Conservation (phyloP, 768 basidiomycete species). For the Fomitopsis serialis region DNA sequence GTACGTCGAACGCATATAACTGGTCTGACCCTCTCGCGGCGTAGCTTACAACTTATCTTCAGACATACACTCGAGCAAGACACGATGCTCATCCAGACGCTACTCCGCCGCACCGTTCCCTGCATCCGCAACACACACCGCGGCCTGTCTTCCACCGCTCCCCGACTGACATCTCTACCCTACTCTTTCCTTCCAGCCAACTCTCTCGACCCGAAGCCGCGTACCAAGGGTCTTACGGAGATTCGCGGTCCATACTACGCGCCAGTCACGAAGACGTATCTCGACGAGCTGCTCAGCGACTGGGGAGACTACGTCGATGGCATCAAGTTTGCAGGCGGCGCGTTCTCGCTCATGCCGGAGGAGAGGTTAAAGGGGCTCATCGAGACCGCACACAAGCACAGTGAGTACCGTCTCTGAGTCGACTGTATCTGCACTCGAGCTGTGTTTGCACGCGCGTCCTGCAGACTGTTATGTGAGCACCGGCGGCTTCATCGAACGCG, state of each 20-base stretch:
- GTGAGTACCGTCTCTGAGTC: constrained; percentile 5
- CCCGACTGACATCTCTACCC: constrained; percentile 1
- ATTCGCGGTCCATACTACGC: constrained; percentile 41
- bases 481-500: constrained; percentile 36
- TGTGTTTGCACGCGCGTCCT: neutral
- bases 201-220: constrained; percentile 28
- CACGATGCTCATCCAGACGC: neutral
- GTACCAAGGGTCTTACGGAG: constrained; percentile 34
- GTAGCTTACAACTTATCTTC: too few species aligned
- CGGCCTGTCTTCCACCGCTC: constrained; percentile 2
- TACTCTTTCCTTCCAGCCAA: constrained; percentile 29
- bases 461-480: constrained; percentile 35
- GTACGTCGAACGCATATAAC: too few species aligned
- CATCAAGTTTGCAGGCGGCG: constrained; percentile 40
- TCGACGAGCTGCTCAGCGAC: constrained; percentile 35
- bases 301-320: constrained; percentile 41
- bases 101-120: neutral
- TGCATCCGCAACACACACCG: neutral
- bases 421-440: neutral
- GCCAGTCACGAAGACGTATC: constrained; percentile 35
- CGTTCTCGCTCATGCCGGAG: constrained; percentile 38
- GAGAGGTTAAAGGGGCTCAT: constrained; percentile 32
- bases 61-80: neutral
- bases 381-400: constrained; percentile 35
- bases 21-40: too few species aligned